A percentile compares a stretch with the other conserved stretches of the same genome.
Evolutionary conservation across 345 rosid species (phyloP).

Genomic region (Psidium guajava): DNA sequence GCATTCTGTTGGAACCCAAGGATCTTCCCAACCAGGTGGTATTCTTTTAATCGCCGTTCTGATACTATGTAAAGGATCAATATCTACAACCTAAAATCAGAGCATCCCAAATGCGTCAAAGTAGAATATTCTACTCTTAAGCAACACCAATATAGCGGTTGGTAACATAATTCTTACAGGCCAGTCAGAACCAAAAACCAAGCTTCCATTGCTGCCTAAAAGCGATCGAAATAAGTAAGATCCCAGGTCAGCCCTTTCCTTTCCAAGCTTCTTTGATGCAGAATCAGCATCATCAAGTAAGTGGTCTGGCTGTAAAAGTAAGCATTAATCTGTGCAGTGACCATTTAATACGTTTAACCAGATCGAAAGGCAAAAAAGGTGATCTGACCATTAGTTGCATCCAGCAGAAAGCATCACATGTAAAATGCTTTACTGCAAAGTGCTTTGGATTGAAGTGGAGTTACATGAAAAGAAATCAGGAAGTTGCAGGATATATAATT

Average conservation of each 20-base stretch:
- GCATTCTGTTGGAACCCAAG: conserved; percentile 74
- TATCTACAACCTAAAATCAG: conserved; percentile 46
- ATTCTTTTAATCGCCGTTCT: conserved; percentile 62
- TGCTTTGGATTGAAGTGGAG: background rate
- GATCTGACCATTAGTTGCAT: background rate
- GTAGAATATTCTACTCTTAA: background rate
- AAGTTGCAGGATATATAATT: background rate
- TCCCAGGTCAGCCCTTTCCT: conserved; percentile 51
- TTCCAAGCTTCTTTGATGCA: conserved; percentile 65
- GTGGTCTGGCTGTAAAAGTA: conserved; percentile 73
- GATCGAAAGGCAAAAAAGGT: background rate
- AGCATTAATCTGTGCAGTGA: background rate
- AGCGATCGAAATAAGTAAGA: conserved; percentile 61
- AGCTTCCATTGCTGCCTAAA: conserved; percentile 38
- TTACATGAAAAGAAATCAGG: background rate
- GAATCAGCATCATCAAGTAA: conserved; percentile 74
- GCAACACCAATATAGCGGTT: background rate
- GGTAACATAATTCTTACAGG: conserved; percentile 47
- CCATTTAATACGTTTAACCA: background rate
- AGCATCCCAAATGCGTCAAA: background rate
- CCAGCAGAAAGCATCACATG: background rate
- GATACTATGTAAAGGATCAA: conserved; percentile 58
- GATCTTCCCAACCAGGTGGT: conserved; percentile 58
- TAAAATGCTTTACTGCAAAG: background rate
- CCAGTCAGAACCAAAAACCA: conserved; percentile 96